phyloP scores from a whole-genome alignment of 192 early-diverging fungal species.

The Backusella sp. region DNA sequence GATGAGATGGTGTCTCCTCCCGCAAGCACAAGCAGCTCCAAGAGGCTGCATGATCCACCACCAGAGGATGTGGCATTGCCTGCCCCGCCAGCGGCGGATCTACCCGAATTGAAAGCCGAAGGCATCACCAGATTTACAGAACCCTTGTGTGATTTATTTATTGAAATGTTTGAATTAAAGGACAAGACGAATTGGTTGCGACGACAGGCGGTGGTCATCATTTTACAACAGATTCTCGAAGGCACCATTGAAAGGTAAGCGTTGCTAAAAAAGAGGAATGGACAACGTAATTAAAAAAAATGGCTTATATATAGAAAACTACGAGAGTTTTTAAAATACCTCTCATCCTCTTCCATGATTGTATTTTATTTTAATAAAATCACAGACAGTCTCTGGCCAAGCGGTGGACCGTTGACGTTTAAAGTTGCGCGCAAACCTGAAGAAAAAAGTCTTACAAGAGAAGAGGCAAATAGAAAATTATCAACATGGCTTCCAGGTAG shows the following conservation, averaged over 20 bases:
- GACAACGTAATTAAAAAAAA: too few species aligned
- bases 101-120: constrained; percentile 27
- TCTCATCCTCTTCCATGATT: constrained; percentile 41
- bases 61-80: neutral
- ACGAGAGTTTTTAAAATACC: constrained; percentile 37
- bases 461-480: constrained; percentile 52
- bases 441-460: constrained; percentile 41
- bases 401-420: constrained; percentile 31
- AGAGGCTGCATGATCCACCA: neutral
- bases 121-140: constrained; percentile 59
- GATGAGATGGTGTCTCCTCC: constrained; percentile 6
- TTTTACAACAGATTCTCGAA: constrained; percentile 85
- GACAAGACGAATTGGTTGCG: constrained; percentile 87
- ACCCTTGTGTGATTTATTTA: constrained; percentile 77
- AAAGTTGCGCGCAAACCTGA: constrained; percentile 42
- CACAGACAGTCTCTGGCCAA: constrained; percentile 56
- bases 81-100: neutral
- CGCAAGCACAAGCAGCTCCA: neutral
- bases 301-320: constrained; percentile 35
- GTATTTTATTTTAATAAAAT: constrained; percentile 42
- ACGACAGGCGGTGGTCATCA: constrained; percentile 79
- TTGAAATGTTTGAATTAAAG: constrained; percentile 93
- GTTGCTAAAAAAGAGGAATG: too few species aligned
- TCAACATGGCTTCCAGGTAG: constrained; percentile 60
- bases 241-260: constrained; percentile 78